These are phyloP conservation scores for Fomitopsis serialis DNA, from an alignment of 768 basidiomycete species.

Conservation along the genomic window DNA sequence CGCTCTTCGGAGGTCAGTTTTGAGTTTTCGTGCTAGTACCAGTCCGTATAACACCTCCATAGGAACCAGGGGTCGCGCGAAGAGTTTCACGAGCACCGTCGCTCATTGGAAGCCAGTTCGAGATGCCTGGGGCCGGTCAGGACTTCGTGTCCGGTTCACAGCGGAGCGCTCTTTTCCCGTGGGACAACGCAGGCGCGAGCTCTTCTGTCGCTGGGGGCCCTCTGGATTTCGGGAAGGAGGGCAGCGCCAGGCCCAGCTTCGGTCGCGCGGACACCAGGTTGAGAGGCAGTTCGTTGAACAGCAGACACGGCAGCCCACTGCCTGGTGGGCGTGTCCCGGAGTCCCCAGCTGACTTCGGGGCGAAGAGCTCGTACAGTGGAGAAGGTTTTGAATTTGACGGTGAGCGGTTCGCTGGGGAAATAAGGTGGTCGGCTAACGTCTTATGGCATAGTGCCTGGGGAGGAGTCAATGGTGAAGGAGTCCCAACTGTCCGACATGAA, in stretches of 20 bases:
- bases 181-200: conserved; percentile 73
- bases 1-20: conserved; percentile 57
- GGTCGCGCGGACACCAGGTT: conserved; percentile 49
- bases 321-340: conserved; percentile 35
- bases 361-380: conserved; percentile 36
- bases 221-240: conserved; percentile 26
- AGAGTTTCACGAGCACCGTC: conserved; percentile 56
- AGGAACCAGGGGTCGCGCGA: conserved; percentile 88
- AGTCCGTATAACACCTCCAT: background rate
- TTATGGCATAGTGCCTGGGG: conserved; percentile 22
- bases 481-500: conserved; percentile 53
- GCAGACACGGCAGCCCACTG: conserved; percentile 56
- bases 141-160: conserved; percentile 49
- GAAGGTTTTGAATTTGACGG: conserved; percentile 70
- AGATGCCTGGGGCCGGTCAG: conserved; percentile 29
- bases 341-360: conserved; percentile 44
- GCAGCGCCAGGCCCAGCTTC: conserved; percentile 42
- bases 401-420: conserved; percentile 24
- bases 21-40: background rate
- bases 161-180: conserved; percentile 70
- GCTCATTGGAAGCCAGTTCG: conserved; percentile 43
- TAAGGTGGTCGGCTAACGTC: background rate
- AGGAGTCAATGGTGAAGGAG: conserved; percentile 29
- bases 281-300: conserved; percentile 46
- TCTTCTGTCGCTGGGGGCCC: conserved; percentile 42